A percentile compares a stretch with the other conserved stretches of the same genome.
phyloP scores from a whole-genome alignment of 306 rosid genomes.

The Medicago truncatula region MtrunA17r5.0-ANR NC_053045.1:31965501-31966000 shows the following conservation, averaged over 20 bases:
- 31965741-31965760: conserved; percentile 50
- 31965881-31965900: conserved; percentile 9
- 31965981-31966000: conserved; percentile 32
- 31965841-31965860: background rate
- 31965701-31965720: conserved; percentile 34
- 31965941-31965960: conserved; percentile 40
- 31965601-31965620: background rate
- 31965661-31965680: background rate
- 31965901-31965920: conserved; percentile 12
- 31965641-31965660: conserved; percentile 30
- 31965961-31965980: conserved; percentile 39
- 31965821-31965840: background rate
- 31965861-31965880: background rate
- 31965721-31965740: conserved; percentile 59
- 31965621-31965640: conserved; percentile 4
- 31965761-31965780: conserved; percentile 39
- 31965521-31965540: conserved; percentile 1
- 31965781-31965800: conserved; percentile 40
- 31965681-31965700: conserved; percentile 51
- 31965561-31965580: background rate
- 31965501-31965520: background rate
- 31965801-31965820: background rate
- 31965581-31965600: background rate
- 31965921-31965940: conserved; percentile 55
- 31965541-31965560: conserved; percentile 31